Percentiles rank a stretch among this genome's conserved stretches.
phyloP scores from a whole-genome alignment of 805 yeast genomes.

The Hanseniaspora singularis region DNA sequence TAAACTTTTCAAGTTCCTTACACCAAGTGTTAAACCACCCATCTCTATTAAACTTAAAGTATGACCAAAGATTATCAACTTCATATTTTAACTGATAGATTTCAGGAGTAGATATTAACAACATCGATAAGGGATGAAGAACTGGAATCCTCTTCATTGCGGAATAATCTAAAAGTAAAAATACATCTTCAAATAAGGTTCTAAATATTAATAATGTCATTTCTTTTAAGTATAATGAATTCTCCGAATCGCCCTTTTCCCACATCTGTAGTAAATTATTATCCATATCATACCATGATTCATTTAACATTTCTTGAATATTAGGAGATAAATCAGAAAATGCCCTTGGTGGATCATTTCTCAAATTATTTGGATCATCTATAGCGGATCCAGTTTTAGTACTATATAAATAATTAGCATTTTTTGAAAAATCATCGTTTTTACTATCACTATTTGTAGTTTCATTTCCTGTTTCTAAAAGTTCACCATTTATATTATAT shows the following conservation, averaged over 20 bases:
- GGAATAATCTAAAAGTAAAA: constrained; percentile 79
- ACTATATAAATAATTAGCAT: constrained; percentile 14
- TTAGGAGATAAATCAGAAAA: constrained; percentile 6
- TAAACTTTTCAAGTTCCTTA: constrained; percentile 28
- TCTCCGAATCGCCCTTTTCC: constrained; percentile 46
- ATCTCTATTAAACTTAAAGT: constrained; percentile 48
- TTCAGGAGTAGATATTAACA: constrained; percentile 61
- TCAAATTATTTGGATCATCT: constrained; percentile 16
- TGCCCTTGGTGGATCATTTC: constrained; percentile 13
- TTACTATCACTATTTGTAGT: neutral
- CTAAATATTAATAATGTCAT: constrained; percentile 65
- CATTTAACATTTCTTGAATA: constrained; percentile 34
- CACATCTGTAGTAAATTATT: constrained; percentile 60
- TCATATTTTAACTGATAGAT: constrained; percentile 52
- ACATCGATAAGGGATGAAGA: constrained; percentile 70
- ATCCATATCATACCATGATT: constrained; percentile 87
- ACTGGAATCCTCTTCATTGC: constrained; percentile 70
- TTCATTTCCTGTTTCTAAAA: constrained; percentile 5
- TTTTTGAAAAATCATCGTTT: neutral
- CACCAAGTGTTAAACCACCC: constrained; percentile 85
- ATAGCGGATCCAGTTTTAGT: constrained; percentile 18
- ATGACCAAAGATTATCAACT: constrained; percentile 36
- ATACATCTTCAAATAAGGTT: constrained; percentile 85
- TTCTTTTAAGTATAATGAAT: constrained; percentile 36
- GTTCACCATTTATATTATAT: constrained; percentile 14